A percentile compares a stretch with the other conserved stretches of the same genome.
Conservation (phyloP, 2,329 filamentous ascomycete species). For the Mycosphaerella sp. region DNA sequence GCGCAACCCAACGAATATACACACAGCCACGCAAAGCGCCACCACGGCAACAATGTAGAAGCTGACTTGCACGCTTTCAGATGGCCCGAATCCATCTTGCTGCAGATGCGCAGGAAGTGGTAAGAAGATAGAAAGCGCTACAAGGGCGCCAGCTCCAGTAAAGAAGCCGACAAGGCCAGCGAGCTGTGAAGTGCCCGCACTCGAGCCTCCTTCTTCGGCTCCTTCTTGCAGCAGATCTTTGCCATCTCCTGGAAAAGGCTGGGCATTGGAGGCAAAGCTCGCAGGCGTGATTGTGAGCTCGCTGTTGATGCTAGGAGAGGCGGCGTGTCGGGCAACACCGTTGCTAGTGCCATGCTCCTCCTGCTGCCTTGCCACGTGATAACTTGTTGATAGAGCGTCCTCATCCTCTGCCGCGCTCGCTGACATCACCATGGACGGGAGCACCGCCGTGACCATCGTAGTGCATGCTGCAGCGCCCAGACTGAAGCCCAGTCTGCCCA, state of each 20-base stretch:
- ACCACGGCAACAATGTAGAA: conserved; percentile 80
- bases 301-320: conserved; percentile 63
- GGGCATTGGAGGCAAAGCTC: conserved; percentile 37
- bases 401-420: conserved; percentile 16
- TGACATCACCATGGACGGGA: conserved; percentile 60
- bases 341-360: conserved; percentile 29
- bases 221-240: neutral
- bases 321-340: conserved; percentile 47
- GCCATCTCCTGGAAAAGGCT: conserved; percentile 8
- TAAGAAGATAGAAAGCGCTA: conserved; percentile 75
- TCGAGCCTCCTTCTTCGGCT: conserved; percentile 3
- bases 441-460: conserved; percentile 95
- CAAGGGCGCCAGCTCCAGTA: conserved; percentile 82
- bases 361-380: conserved; percentile 20
- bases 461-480: conserved; percentile 77
- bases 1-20: conserved; percentile 72
- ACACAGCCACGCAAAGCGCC: conserved; percentile 63
- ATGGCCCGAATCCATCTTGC: conserved; percentile 63
- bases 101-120: conserved; percentile 79
- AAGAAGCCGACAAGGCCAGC: conserved; percentile 89
- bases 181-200: conserved; percentile 45
- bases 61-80: conserved; percentile 68
- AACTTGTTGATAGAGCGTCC: conserved; percentile 18
- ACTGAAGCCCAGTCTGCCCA: conserved; percentile 82
- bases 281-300: conserved; percentile 68